Evolutionary conservation across 2,329 filamentous ascomycete genomes (phyloP), one percentile per base, ranked within the genome.

Genomic region (Calonectria crousiana): DNA sequence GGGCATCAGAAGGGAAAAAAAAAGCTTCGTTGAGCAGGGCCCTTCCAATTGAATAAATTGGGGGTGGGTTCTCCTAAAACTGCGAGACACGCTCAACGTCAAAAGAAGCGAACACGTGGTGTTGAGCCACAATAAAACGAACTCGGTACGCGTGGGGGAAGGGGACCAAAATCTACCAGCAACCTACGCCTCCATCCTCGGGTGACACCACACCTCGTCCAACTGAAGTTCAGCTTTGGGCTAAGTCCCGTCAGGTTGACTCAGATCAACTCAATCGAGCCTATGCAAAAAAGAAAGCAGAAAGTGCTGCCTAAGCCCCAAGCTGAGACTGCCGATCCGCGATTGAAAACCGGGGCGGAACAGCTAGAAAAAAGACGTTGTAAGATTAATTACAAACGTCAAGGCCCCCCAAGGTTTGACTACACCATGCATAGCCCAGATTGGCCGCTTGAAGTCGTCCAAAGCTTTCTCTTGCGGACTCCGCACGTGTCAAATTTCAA

Each of bases 51-150:
- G 71, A 41, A 44, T 58, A 47, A 66, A 36, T 51, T 62, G n/a
- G 28, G 32, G 56, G 47, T 71, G 58, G 58, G 66, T 66, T 73
- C 71, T 32, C 26, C 51, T 51, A 36, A 64, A n/a, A 20, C 51
- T 69, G 38, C 52, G 73, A 76, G 47, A 74, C 71, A 71, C 71
- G 67, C 71, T 67, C 67, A 71, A 73, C 58, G 58, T 72, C 58
- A 66, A 36, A 69, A 69, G 62, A 67, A 38, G 60, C 71, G 72
- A 71, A 77, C 77, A 80, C 78, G 78, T 80, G 78, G 77, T 78
- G 73, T 77, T 80, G 78, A 77, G 72, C 66, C 34, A 60, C 28
- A 68, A 38, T 73, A 67, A 68, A 71, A 68, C 67, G 76, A 66
- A 44, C 58, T 58, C 20, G 36, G 32, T 72, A 51, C 51, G 56